A percentile compares a stretch with the other conserved stretches of the same genome.
phyloP scores from a whole-genome alignment of 176 grass and related monocot genomes.

The Avena insularis region DNA sequence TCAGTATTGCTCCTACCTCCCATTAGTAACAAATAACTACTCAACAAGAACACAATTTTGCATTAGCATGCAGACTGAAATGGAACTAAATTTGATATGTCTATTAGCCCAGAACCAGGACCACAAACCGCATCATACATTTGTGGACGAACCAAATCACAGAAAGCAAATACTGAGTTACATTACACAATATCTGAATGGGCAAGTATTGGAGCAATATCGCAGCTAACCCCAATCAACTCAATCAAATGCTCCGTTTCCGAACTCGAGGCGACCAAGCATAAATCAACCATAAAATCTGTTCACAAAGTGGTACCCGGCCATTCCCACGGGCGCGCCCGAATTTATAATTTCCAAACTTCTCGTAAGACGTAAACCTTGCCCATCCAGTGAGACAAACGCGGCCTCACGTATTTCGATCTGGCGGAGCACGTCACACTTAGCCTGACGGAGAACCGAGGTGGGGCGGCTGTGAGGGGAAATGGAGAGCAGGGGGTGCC shows the following conservation, averaged over 20 bases:
- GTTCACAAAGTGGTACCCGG: neutral
- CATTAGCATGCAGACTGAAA: neutral
- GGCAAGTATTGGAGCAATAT: neutral
- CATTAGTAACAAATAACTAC: neutral
- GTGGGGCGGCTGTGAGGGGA: neutral
- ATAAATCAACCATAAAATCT: neutral
- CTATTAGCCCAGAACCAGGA: neutral
- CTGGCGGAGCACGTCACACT: neutral
- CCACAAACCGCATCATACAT: neutral
- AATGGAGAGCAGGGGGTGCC: neutral
- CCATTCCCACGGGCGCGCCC: neutral
- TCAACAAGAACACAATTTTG: neutral
- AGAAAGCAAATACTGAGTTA: neutral
- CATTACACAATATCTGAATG: neutral
- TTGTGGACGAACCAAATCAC: neutral
- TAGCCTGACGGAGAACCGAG: neutral
- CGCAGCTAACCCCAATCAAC: neutral
- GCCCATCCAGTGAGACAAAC: neutral
- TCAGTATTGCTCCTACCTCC: neutral
- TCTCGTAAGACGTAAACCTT: constrained; percentile 39
- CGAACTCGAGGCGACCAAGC: neutral
- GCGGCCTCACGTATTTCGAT: neutral
- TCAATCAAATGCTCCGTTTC: neutral
- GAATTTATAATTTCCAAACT: neutral
- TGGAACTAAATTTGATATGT: neutral